Conservation (phyloP, 139 green algal species). For the Tetraselmis striata region DNA sequence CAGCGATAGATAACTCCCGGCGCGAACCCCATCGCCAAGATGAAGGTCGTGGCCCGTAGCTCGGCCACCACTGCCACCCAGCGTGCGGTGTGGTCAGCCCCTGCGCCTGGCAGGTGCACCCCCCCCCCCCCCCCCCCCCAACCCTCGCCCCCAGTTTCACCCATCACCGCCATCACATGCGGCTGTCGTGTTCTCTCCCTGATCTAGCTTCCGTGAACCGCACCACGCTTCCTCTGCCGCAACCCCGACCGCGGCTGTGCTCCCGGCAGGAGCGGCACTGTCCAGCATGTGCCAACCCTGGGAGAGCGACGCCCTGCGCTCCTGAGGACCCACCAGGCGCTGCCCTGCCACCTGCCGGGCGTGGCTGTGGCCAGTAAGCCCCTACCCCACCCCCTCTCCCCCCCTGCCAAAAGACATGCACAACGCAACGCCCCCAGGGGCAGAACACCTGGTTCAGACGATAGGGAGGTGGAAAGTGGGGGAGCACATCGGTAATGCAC, state of each 20-base stretch:
- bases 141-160: too few relatives aligned
- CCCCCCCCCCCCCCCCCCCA: neutral
- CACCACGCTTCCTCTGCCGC: too few relatives aligned
- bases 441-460: too few relatives aligned
- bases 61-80: neutral
- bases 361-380: neutral
- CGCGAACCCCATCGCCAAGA: neutral
- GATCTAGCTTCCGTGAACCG: too few relatives aligned
- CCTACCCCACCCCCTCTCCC: neutral
- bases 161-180: too few relatives aligned
- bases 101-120: neutral
- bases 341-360: neutral
- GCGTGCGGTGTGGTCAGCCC: neutral
- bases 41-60: neutral
- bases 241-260: too few relatives aligned
- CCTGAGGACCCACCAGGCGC: neutral
- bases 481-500: too few relatives aligned
- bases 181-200: too few relatives aligned
- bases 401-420: neutral
- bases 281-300: neutral
- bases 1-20: too few relatives aligned
- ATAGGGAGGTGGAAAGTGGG: too few relatives aligned
- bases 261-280: neutral
- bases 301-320: neutral
- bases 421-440: neutral